Conservation (phyloP, 768 basidiomycete species). For the Suillus sp. region DNA sequence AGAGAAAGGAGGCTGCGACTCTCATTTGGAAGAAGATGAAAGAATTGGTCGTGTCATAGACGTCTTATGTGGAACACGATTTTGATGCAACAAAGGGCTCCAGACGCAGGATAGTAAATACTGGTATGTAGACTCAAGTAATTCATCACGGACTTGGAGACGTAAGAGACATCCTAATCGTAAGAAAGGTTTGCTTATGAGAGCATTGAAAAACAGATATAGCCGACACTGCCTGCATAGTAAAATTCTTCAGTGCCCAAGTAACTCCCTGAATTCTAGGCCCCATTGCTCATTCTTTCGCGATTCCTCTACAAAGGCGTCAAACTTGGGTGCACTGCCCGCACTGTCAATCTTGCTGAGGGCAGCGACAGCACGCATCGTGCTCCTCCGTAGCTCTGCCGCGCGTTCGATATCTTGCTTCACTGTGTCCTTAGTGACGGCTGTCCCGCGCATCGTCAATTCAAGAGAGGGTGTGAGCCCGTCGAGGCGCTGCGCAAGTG, state of each 20-base stretch:
- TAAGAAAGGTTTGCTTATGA: not conserved
- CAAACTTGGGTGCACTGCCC: slow-evolving; percentile 71
- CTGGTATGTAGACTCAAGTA: not conserved
- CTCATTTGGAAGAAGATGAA: slow-evolving; percentile 36
- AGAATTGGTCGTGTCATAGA: slow-evolving; percentile 14
- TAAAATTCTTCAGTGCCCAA: slow-evolving; percentile 26
- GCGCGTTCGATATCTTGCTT: slow-evolving; percentile 89
- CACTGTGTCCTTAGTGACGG: slow-evolving; percentile 91
- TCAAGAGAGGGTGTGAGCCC: slow-evolving; percentile 83
- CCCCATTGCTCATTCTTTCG: slow-evolving; percentile 70
- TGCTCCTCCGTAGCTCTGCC: slow-evolving; percentile 89
- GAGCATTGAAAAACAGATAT: not conserved
- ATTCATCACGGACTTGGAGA: not conserved
- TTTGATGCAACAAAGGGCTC: not conserved
- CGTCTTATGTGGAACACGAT: not conserved
- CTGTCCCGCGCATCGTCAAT: slow-evolving; percentile 87
- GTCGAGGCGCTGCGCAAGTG: slow-evolving; percentile 71
- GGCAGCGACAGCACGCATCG: slow-evolving; percentile 84
- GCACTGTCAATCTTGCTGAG: slow-evolving; percentile 71
- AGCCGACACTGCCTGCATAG: not conserved
- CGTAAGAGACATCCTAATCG: not conserved
- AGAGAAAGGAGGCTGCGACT: slow-evolving; percentile 32
- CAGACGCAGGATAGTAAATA: not conserved
- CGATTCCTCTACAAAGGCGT: slow-evolving; percentile 74
- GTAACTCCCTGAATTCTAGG: slow-evolving; percentile 51